These are phyloP conservation scores for Starmera dryadoides DNA, from an alignment of 805 yeast species.

Conservation along the genomic window DNA sequence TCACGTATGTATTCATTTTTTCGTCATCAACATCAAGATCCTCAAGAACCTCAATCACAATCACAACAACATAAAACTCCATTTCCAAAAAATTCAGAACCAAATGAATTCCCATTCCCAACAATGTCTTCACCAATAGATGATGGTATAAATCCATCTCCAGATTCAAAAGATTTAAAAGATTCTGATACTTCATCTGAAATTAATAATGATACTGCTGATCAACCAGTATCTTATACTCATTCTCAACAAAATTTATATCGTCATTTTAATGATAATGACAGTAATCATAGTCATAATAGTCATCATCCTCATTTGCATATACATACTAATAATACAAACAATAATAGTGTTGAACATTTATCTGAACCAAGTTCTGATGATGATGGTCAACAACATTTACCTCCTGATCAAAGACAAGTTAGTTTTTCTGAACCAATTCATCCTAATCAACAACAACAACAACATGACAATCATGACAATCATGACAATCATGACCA, in stretches of 20 bases:
- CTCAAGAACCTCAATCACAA: neutral
- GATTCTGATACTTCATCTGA: neutral
- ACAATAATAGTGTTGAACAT: constrained; percentile 6
- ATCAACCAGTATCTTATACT: constrained; percentile 2
- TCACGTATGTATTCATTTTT: neutral
- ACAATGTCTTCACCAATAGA: neutral
- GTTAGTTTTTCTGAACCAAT: neutral
- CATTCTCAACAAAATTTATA: constrained; percentile 5
- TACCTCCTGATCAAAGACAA: neutral
- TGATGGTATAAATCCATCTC: neutral
- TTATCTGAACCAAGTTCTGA: constrained; percentile 17
- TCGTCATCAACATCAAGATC: neutral
- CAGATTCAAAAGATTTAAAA: neutral
- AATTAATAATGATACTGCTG: neutral
- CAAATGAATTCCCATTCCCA: neutral
- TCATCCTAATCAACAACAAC: neutral
- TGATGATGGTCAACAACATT: constrained; percentile 3
- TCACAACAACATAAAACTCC: neutral
- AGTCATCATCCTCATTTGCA: too few species aligned
- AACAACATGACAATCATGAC: constrained; percentile 5
- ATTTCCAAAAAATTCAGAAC: neutral
- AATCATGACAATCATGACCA: neutral
- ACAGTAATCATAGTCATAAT: too few species aligned
- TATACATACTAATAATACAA: neutral
- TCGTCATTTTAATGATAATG: neutral